Conservation (phyloP, 495 filamentous ascomycete genomes). For the Tuber indicum region DNA sequence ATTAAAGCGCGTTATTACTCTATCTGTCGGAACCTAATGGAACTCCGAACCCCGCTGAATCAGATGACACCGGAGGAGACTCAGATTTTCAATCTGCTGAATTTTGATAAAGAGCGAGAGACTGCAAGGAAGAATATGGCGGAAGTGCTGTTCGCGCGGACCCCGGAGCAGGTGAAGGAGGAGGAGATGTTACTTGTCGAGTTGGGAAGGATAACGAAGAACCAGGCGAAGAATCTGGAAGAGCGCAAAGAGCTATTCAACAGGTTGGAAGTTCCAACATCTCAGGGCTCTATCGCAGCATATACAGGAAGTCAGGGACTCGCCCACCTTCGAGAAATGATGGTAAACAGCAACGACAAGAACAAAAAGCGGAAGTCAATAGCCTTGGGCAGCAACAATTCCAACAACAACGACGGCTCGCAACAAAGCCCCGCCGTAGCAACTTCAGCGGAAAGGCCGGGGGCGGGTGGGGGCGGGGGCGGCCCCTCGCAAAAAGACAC, state of each 20-base stretch:
- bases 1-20: conserved; percentile 86
- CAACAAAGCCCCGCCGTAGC: conserved; percentile 26
- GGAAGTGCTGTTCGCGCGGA: conserved; percentile 65
- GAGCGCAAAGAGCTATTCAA: conserved; percentile 87
- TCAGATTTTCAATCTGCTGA: conserved; percentile 72
- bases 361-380: conserved; percentile 65
- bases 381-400: conserved; percentile 38
- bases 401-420: conserved; percentile 54
- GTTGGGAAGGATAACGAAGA: conserved; percentile 77
- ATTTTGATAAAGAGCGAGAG: conserved; percentile 75
- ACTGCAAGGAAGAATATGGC: conserved; percentile 75
- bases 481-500: conserved; percentile 52
- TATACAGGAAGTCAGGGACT: conserved; percentile 77
- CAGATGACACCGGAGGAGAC: conserved; percentile 82
- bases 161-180: conserved; percentile 80
- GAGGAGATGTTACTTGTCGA: conserved; percentile 83
- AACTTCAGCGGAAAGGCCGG: conserved; percentile 24
- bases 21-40: conserved; percentile 76
- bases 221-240: conserved; percentile 72
- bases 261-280: conserved; percentile 71
- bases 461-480: neutral
- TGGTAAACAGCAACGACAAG: conserved; percentile 69
- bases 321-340: conserved; percentile 67
- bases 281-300: conserved; percentile 57
- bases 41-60: conserved; percentile 68